Base-by-base conservation (phyloP, 192 early-diverging fungal genomes). In the Podila horticola region DNA sequence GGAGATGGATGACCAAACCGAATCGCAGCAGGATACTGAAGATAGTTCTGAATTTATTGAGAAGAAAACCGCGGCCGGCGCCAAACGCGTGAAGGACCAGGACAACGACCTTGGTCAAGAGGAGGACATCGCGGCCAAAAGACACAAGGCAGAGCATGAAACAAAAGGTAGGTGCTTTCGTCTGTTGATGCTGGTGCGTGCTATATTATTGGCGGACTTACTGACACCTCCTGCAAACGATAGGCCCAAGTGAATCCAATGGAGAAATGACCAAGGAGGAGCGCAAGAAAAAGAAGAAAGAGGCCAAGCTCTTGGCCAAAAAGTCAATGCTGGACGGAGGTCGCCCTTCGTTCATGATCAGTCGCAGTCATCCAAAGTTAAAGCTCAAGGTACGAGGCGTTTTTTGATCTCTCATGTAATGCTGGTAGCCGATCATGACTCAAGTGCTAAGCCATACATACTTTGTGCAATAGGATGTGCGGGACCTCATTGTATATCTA, bases 341-440 rank as follows among this genome's bases (percentile, higher is more conserved):
- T 22, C 58, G 50, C 28, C 66, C 77, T 7, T 81, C 71, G 13
- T 69, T 81, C 34, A 72, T 81, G 67, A 71, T 81, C 48, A 73
- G 67, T 51, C 64, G 70, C 8, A 29, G 58, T 19, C 62, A 81
- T 34, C 22, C 55, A n/a, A 81, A 81, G 49, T 61, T 81, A 4
- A 64, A 61, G 20, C 65, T 81, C 55, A 81, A 81, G 67, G 77
- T 81, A 73, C 22, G 5, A 0, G 15, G 2, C 17, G 30, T 3
- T 28, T 12, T 2, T 15, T 12, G 41, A 15, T 17, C 2, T 45
- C 15, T 45, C 41, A 17, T 12, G 13, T 45, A 15, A 31, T 4
- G 19, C 34, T 22, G 20, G 7, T n/a, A 20, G 36, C 20, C 12
- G 20, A 41, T 5, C 33, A 7, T 36, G 38, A 10, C 26, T 22